Evolutionary conservation across 805 yeast species (phyloP), one percentile per base, ranked within the genome.

Genomic region (Starmerella sirachaensis): DNA sequence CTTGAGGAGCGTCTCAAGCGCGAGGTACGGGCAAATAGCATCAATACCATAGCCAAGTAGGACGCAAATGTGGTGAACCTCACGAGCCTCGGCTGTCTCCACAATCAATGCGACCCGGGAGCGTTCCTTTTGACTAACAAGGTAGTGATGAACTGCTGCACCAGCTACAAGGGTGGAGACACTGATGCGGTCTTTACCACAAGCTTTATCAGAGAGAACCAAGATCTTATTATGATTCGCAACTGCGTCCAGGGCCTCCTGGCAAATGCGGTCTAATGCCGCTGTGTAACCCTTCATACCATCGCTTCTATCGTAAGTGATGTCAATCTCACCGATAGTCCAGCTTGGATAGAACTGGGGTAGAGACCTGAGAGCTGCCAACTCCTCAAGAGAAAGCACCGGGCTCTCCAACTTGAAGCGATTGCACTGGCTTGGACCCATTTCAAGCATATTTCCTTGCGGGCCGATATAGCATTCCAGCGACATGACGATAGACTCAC

Each of bases 11-110:
- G 95, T 78, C 61, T 91, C 95, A 64, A 88, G 72, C 12, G 88
- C 94, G 58, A 88, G 66, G 66, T 85, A 91, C 40, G 98, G 98
- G 63, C 81, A 82, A 54, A 88, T 69, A 46, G 85, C 97, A 64
- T 88, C 98, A 46, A 88, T 94, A 69, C 98, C 98, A 60, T 91
- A 91, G 50, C 98, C 97, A 21, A 88, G 73, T 49, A 88, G 68
- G 51, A 85, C 85, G 66, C 95, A 84, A 61, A 85, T 75, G 64
- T 88, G 97, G 60, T 88, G 98, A 29, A 88, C 93, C 63, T 91
- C 98, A 59, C 93, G 78, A 12, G 96, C 97, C 64, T 88, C 98
- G 36, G 93, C 96, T 30, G 96, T 77, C 66, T 88, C 97, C 43
- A 88, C 70, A 44, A 88, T 65, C 46, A 88, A 63, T 3, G 97